phyloP scores from a whole-genome alignment of 2,329 filamentous ascomycete genomes.

The Ophiosphaerella herpotricha region DNA sequence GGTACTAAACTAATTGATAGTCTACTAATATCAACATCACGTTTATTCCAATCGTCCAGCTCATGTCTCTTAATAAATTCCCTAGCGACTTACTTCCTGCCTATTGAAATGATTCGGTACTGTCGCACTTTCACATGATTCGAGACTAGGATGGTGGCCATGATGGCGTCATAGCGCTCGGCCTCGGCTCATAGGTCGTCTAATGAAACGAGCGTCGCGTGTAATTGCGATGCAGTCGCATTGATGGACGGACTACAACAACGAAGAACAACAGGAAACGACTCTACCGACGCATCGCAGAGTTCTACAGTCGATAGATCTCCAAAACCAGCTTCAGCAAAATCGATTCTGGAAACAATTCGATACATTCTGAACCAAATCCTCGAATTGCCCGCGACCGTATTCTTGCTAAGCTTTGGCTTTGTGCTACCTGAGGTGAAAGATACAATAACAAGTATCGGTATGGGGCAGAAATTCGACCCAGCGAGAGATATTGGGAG shows the following conservation, averaged over 20 bases:
- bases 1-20: too few relatives aligned
- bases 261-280: neutral
- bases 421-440: conserved; percentile 12
- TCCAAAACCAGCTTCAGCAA: neutral
- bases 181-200: conserved; percentile 2
- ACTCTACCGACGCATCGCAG: neutral
- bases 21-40: too few relatives aligned
- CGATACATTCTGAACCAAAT: conserved; percentile 6
- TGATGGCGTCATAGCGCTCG: conserved; percentile 4
- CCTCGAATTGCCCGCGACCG: neutral
- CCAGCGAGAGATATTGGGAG: conserved; percentile 29
- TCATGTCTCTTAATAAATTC: too few relatives aligned
- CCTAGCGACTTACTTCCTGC: too few relatives aligned
- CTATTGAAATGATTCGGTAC: neutral
- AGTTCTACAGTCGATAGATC: neutral
- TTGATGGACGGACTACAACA: neutral
- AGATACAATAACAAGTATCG: conserved; percentile 9
- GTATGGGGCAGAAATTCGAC: conserved; percentile 29
- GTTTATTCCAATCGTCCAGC: too few relatives aligned
- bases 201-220: neutral
- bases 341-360: neutral
- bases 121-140: neutral
- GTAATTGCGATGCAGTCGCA: neutral
- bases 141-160: neutral
- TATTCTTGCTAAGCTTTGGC: conserved; percentile 7